Base-by-base conservation (phyloP, 805 yeast genomes). In the Komagataella populi region DNA sequence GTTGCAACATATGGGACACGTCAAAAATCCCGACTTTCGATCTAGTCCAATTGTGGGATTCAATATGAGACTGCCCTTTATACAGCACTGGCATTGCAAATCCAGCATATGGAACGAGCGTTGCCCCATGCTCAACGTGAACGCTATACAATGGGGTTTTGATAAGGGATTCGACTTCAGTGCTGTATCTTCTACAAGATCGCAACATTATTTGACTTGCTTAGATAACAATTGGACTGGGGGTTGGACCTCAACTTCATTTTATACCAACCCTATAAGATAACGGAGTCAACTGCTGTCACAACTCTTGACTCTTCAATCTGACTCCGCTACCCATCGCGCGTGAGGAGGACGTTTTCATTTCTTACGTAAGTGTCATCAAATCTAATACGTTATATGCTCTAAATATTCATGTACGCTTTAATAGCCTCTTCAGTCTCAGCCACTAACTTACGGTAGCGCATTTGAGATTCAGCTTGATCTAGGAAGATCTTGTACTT, bases 1-100 rank as follows among this genome's bases (percentile, higher is more conserved):
- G 97, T 70, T 93, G 99, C 49, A 91, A 76, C 99, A 93, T 93
- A 67, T 93, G 99, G 51, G 96, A 87, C 50, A 93, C 99, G 64
- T 93, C 99, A 61, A 93, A 93, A 49, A 93, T 71, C 6, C 99
- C 99, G 44, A 90, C 89, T 55, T 86, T 78, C 18, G 71, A 61
- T 65, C 99, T 79, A 0, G 91, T 95, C 98, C 98, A 93, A 50
- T 84, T 77, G 70, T 93, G 99, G 1, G 97, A 89, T 55, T 89
- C 95, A 45, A 88, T 81, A 65, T 91, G 98, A 1, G 87, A 68
- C 67, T 87, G 96, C n/a, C 75, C 81, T 56, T 79, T 76, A 71
- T 90, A 93, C 30, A 88, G 67, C 7, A 93, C 89, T 1, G 99
- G 99, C 97, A 93, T 91, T 48, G 83, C 78, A 61, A 78, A 93